A percentile compares a stretch with the other conserved stretches of the same genome.
These are phyloP conservation scores for Xylaria sp. DNA, from an alignment of 2,329 filamentous ascomycete species.

Conservation along the genomic window DNA sequence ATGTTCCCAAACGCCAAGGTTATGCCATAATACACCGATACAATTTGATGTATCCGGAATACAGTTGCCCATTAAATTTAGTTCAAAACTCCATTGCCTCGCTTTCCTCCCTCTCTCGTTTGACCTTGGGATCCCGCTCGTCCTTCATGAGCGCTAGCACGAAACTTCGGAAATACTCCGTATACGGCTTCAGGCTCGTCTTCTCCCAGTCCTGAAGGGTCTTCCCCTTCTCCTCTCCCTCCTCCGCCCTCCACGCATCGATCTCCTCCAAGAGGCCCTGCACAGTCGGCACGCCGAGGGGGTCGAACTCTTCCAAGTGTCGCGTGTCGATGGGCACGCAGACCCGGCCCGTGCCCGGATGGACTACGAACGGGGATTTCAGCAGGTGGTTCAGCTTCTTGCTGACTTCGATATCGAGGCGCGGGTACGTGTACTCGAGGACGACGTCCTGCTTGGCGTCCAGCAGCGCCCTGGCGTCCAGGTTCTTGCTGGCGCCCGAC, in stretches of 20 bases:
- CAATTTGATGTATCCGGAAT: neutral
- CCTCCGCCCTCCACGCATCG: conserved; percentile 64
- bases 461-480: conserved; percentile 74
- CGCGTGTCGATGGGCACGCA: conserved; percentile 90
- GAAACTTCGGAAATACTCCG: conserved; percentile 85
- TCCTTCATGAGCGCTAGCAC: conserved; percentile 80
- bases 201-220: conserved; percentile 88
- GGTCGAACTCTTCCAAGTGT: conserved; percentile 80
- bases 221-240: conserved; percentile 38
- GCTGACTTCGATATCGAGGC: conserved; percentile 94
- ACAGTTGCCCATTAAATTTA: neutral
- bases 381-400: conserved; percentile 98
- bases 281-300: conserved; percentile 85
- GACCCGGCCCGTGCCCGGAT: conserved; percentile 89
- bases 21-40: conserved; percentile 7
- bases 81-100: conserved; percentile 56
- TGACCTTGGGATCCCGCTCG: conserved; percentile 58
- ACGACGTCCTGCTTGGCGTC: conserved; percentile 96
- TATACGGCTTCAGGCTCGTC: conserved; percentile 89
- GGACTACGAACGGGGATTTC: conserved; percentile 94
- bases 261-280: conserved; percentile 82
- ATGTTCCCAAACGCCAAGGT: conserved; percentile 12
- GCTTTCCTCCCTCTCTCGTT: conserved; percentile 58
- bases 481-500: conserved; percentile 68
- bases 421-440: conserved; percentile 95